Conservation (phyloP, 1,284 basidiomycete species). For the Cyathus olla region DNA sequence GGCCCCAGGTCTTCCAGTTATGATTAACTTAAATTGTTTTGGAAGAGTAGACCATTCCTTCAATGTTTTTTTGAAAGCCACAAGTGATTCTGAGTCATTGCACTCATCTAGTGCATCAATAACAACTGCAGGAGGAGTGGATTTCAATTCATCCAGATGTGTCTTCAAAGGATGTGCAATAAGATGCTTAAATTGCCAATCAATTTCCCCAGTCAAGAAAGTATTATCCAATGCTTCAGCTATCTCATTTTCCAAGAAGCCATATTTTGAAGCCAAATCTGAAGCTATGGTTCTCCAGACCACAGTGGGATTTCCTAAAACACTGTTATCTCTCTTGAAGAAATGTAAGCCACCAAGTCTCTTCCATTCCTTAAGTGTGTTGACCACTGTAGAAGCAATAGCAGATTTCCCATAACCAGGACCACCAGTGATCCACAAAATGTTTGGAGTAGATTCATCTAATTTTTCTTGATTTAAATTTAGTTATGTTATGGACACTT, state of each 20-base stretch:
- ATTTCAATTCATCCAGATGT: not conserved
- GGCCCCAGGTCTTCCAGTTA: not conserved
- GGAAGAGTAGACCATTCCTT: not conserved
- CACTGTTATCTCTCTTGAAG: not conserved
- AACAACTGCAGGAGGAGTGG: slow-evolving; percentile 14
- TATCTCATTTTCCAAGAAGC: not conserved
- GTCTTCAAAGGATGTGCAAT: not conserved
- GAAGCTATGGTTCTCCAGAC: not conserved
- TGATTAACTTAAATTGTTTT: not conserved
- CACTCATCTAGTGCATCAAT: slow-evolving; percentile 27
- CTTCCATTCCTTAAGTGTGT: not conserved
- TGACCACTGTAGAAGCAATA: slow-evolving; percentile 5
- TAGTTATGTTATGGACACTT: not conserved
- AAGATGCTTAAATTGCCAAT: not conserved
- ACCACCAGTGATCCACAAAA: not conserved
- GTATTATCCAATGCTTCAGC: not conserved
- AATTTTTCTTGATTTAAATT: not conserved
- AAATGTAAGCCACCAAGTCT: not conserved
- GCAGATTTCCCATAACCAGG: slow-evolving; percentile 8
- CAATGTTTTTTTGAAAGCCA: not conserved
- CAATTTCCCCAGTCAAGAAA: not conserved
- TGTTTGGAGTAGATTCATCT: not conserved
- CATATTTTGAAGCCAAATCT: not conserved
- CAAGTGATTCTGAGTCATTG: not conserved
- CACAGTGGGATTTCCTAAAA: not conserved